Conservation (phyloP, 2,329 filamentous ascomycete genomes). For the Aspergillus niger region DNA sequence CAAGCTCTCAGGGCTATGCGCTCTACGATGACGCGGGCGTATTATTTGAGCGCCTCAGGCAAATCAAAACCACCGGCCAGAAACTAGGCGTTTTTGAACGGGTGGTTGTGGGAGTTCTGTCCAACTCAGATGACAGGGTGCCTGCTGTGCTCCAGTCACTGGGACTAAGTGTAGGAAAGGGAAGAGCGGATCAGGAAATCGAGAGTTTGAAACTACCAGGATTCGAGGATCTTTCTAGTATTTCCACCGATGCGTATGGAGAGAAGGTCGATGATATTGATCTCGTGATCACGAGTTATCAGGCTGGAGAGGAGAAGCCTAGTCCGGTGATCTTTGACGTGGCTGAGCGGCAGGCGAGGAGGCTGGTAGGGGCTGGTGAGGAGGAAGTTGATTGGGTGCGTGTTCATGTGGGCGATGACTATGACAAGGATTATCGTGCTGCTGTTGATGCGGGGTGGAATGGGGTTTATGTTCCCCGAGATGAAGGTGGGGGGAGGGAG, state of each 20-base stretch:
- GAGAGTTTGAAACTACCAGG: slow-evolving; percentile 30
- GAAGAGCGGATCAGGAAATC: slow-evolving; percentile 34
- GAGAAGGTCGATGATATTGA: slow-evolving; percentile 38
- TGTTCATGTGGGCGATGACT: slow-evolving; percentile 51
- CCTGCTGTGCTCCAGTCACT: slow-evolving; percentile 42
- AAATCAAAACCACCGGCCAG: slow-evolving; percentile 10
- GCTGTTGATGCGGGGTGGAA: slow-evolving; percentile 43
- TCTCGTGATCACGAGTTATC: slow-evolving; percentile 50
- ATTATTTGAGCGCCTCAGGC: slow-evolving; percentile 39
- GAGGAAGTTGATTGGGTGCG: slow-evolving; percentile 26
- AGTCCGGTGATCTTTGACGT: slow-evolving; percentile 43
- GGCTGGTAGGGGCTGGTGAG: slow-evolving; percentile 12
- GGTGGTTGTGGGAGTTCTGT: slow-evolving; percentile 46
- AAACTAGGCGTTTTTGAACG: slow-evolving; percentile 31
- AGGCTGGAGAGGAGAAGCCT: slow-evolving; percentile 50
- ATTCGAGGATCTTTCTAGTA: slow-evolving; percentile 15
- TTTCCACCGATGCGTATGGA: neutral
- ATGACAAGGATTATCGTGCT: slow-evolving; percentile 44
- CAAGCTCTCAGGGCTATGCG: slow-evolving; percentile 42
- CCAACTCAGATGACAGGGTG: slow-evolving; percentile 51
- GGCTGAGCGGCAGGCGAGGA: slow-evolving; percentile 35
- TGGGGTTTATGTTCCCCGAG: slow-evolving; percentile 36
- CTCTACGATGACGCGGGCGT: slow-evolving; percentile 43
- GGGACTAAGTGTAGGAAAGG: slow-evolving; percentile 40
- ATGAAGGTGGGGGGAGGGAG: slow-evolving; percentile 3